Percentiles rank a stretch among this genome's conserved stretches.
Evolutionary conservation across 2,329 filamentous ascomycete genomes (phyloP).

Genomic region (Colletotrichum nymphaeae): DNA sequence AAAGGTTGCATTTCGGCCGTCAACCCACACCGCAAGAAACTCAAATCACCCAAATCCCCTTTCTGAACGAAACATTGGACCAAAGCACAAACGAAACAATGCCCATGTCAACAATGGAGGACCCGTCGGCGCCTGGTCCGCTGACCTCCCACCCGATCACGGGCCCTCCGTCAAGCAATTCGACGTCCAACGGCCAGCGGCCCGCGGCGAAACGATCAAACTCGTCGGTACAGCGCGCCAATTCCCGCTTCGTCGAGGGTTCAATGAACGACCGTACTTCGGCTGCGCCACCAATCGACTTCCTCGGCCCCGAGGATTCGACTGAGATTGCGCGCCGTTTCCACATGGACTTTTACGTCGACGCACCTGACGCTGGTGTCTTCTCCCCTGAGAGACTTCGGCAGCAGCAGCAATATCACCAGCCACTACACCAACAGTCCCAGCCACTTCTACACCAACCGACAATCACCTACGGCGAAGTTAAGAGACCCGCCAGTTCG

Average conservation of each 20-base stretch:
- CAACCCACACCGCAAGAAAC: neutral
- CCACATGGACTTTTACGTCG: constrained; percentile 37
- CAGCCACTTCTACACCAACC: constrained; percentile 24
- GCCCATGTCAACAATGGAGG: constrained; percentile 9
- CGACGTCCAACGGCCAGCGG: constrained; percentile 14
- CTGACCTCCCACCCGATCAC: constrained; percentile 35
- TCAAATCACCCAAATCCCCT: neutral
- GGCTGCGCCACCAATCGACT: constrained; percentile 75
- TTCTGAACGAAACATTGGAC: neutral
- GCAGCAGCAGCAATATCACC: constrained; percentile 29
- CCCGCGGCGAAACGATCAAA: constrained; percentile 29
- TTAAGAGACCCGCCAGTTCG: constrained; percentile 34
- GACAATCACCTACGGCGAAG: constrained; percentile 28
- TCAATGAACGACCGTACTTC: constrained; percentile 88
- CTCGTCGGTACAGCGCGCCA: constrained; percentile 29
- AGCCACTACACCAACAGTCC: constrained; percentile 16
- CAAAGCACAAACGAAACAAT: neutral
- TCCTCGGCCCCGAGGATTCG: constrained; percentile 60
- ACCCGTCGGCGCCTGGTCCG: constrained; percentile 27
- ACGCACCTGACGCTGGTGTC: constrained; percentile 36
- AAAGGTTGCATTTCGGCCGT: neutral
- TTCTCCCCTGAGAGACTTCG: constrained; percentile 26
- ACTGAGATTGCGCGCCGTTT: constrained; percentile 41
- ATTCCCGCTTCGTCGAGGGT: constrained; percentile 75
- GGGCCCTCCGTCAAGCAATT: neutral